A percentile compares a stretch with the other conserved stretches of the same genome.
These are phyloP conservation scores for Colletotrichum sp. DNA, from an alignment of 2,329 filamentous ascomycete species.

Conservation along the genomic window DNA sequence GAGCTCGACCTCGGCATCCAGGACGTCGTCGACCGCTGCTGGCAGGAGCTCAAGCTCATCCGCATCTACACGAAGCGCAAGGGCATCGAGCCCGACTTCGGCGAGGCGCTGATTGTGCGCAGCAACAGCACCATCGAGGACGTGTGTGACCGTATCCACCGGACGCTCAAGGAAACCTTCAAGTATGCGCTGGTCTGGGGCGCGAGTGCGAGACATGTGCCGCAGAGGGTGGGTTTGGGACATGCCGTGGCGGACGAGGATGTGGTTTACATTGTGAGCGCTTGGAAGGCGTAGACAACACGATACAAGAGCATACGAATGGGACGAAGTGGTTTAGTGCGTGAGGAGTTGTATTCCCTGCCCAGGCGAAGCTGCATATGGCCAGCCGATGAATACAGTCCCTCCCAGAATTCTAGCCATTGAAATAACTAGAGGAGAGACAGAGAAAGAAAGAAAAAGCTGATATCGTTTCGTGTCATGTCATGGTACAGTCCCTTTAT, in stretches of 20 bases:
- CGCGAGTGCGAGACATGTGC: slow-evolving; percentile 91
- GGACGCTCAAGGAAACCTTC: slow-evolving; percentile 96
- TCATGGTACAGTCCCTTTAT: slow-evolving; percentile 20
- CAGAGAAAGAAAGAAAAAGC: slow-evolving; percentile 16
- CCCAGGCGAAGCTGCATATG: background rate
- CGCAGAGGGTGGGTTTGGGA: slow-evolving; percentile 86
- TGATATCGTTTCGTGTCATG: slow-evolving; percentile 25
- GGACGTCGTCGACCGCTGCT: slow-evolving; percentile 94
- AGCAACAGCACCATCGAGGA: slow-evolving; percentile 91
- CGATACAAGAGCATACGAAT: background rate
- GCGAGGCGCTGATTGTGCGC: slow-evolving; percentile 91
- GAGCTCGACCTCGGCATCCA: slow-evolving; percentile 92
- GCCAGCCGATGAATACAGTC: slow-evolving; percentile 12
- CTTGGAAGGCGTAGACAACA: slow-evolving; percentile 59
- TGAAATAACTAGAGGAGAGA: background rate
- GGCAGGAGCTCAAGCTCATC: slow-evolving; percentile 90
- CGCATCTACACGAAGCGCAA: slow-evolving; percentile 97
- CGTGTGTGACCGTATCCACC: slow-evolving; percentile 94
- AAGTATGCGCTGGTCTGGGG: slow-evolving; percentile 99
- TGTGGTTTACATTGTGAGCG: slow-evolving; percentile 71
- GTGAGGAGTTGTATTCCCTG: slow-evolving; percentile 16
- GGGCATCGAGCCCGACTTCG: slow-evolving; percentile 86
- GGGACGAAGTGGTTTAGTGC: background rate
- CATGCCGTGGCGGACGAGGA: slow-evolving; percentile 79
- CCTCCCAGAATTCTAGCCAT: background rate